Base-by-base conservation (phyloP, 139 green algal genomes). In the Closterium sp. region DNA sequence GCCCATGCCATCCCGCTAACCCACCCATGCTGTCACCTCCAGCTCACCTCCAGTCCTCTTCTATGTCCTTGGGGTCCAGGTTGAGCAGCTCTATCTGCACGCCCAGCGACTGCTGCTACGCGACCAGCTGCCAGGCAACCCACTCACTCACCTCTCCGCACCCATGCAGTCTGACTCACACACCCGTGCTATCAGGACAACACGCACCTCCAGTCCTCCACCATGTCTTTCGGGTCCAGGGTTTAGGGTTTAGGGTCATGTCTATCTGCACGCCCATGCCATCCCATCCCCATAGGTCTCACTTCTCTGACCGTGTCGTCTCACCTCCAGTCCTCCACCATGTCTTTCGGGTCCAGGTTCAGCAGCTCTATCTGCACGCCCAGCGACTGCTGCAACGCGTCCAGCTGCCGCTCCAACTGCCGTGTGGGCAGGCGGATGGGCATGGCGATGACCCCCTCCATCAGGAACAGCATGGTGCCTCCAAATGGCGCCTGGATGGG, bases 401-500 rank as follows among this genome's bases (percentile, higher is more conserved):
- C 86, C 34, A 95, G n/a, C 21, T 91, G 30, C 27, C 87, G 29
- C 85, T 50, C 32, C 0, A 95, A 85, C 86, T 31, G 86, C 34
- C n/a, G 29, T 2, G 88, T 91, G 7, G 73, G 31, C 86, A 91
- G 34, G 32, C 79, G 70, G 30, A 89, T 21, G 24, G 90, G 50
- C 28, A 95, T 86, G 9, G 28, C 50, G 11, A 93, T 45, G 19
- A 93, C 32, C 2, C 62, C 90, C 24, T 95, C 93, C 50, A 93
- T 86, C 45, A 70, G 90, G 85, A 95, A 95, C 88, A 95, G 87
- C 31, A 31, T 91, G 22, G 91, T 88, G 62, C 91, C 91, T 21
- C 91, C 91, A 50, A 90, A 90, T 2, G 91, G 85, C 2, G 91
- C 91, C 79, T 93, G 84, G 45, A 88, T 13, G 86, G 31, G 5